Conservation (phyloP, 805 yeast genomes). For the Kazachstania taianensis region DNA sequence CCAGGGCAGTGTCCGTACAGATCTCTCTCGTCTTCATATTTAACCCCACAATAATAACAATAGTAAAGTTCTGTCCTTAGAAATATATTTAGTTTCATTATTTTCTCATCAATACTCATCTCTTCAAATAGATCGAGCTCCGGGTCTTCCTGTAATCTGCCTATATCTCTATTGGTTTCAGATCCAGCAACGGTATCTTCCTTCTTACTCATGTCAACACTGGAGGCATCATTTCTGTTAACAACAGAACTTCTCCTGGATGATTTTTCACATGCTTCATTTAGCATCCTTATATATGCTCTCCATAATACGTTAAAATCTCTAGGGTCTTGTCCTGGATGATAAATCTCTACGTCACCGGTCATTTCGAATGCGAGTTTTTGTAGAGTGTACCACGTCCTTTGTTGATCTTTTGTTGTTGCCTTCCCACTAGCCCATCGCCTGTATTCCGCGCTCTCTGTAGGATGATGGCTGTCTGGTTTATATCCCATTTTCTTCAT, state of each 20-base stretch:
- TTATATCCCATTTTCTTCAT: constrained; percentile 54
- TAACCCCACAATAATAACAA: constrained; percentile 43
- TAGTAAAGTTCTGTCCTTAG: constrained; percentile 33
- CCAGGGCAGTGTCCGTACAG: constrained; percentile 43
- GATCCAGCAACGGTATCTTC: background rate
- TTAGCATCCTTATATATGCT: constrained; percentile 21
- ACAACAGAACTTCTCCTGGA: constrained; percentile 7
- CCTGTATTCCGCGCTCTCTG: constrained; percentile 3
- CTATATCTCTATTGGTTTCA: background rate
- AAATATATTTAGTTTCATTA: constrained; percentile 30
- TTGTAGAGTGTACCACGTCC: constrained; percentile 28
- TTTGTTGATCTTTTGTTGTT: constrained; percentile 6
- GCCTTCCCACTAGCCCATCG: background rate
- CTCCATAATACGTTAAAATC: constrained; percentile 37
- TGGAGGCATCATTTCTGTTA: too few species aligned
- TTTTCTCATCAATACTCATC: constrained; percentile 20
- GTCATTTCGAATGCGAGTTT: constrained; percentile 34
- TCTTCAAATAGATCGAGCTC: constrained; percentile 28
- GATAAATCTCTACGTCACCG: constrained; percentile 29
- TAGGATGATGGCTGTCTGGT: constrained; percentile 30
- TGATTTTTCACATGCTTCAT: constrained; percentile 8
- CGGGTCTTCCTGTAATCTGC: constrained; percentile 12
- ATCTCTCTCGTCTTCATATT: constrained; percentile 31
- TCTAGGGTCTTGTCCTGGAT: constrained; percentile 18
- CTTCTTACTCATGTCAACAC: background rate